phyloP scores from a whole-genome alignment of 2,329 filamentous ascomycete species.

The Anthostomella pinea region DNA sequence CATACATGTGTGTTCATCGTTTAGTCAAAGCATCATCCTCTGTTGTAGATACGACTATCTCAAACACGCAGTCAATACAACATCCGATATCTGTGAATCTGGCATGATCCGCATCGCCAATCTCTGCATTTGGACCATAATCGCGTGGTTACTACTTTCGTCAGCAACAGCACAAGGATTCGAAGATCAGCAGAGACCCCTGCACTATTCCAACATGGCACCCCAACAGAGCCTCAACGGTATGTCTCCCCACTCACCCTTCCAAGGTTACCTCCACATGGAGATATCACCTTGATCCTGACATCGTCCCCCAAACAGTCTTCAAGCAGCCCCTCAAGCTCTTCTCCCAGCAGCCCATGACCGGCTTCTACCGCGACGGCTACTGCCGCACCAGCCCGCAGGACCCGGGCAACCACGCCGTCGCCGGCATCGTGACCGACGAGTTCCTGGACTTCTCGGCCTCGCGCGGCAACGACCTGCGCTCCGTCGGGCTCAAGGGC shows the following conservation, averaged over 20 bases:
- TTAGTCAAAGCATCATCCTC: no score
- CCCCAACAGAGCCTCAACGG: neutral
- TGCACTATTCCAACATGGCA: neutral
- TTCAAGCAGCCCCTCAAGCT: conserved; percentile 56
- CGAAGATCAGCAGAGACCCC: neutral
- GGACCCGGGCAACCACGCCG: conserved; percentile 58
- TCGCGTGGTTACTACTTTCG: neutral
- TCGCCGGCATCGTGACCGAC: conserved; percentile 56
- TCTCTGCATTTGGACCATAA: neutral
- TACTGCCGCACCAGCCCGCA: conserved; percentile 52
- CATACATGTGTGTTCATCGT: no score
- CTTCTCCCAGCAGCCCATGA: conserved; percentile 56
- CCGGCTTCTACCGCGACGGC: conserved; percentile 59
- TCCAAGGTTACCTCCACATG: no score
- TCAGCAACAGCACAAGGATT: neutral
- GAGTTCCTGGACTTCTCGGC: conserved; percentile 62
- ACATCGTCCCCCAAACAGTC: conserved; percentile 35
- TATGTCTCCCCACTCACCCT: no score
- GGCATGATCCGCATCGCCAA: neutral
- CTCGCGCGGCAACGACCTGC: conserved; percentile 56
- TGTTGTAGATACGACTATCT: no score
- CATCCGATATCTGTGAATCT: neutral
- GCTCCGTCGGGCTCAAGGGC: conserved; percentile 48
- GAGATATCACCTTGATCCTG: neutral
- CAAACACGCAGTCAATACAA: no score